Evolutionary conservation across 2,329 filamentous ascomycete species (phyloP).

Genomic region (Colletotrichum tofieldiae): DNA sequence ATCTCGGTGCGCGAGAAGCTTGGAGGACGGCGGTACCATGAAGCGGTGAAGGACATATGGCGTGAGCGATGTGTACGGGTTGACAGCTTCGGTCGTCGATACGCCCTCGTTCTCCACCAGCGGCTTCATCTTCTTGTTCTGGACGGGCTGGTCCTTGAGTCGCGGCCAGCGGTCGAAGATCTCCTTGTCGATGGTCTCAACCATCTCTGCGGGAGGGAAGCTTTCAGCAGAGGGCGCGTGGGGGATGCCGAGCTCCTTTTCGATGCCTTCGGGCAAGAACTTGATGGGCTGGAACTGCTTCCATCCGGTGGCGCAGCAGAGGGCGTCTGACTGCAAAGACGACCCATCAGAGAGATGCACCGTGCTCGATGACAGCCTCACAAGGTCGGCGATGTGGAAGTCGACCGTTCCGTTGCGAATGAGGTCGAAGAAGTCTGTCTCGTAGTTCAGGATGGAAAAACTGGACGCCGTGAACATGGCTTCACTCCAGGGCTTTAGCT

Average conservation of each 20-base stretch:
- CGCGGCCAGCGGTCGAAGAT: constrained; percentile 36
- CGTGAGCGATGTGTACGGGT: constrained; percentile 39
- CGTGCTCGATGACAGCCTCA: constrained; percentile 58
- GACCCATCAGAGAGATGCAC: constrained; percentile 68
- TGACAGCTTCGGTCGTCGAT: constrained; percentile 38
- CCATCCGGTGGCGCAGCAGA: constrained; percentile 75
- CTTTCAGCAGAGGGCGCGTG: constrained; percentile 48
- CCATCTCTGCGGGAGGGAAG: constrained; percentile 31
- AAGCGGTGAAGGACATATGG: constrained; percentile 49
- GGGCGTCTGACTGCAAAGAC: constrained; percentile 62
- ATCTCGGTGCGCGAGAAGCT: constrained; percentile 43
- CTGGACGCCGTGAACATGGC: constrained; percentile 69
- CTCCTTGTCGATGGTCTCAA: constrained; percentile 35
- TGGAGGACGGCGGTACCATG: constrained; percentile 47
- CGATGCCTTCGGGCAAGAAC: constrained; percentile 65
- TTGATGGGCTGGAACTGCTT: constrained; percentile 66
- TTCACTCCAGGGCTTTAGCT: constrained; percentile 68
- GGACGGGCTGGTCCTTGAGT: constrained; percentile 33
- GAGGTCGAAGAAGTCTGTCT: constrained; percentile 70
- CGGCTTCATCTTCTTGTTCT: constrained; percentile 38
- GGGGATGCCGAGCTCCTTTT: constrained; percentile 65
- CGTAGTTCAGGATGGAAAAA: constrained; percentile 74
- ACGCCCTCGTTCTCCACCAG: constrained; percentile 33
- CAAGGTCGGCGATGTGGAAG: constrained; percentile 69
- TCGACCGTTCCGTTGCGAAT: constrained; percentile 67